Conservation (phyloP, 306 rosid genomes). For the Cicer cuneatum region DNA sequence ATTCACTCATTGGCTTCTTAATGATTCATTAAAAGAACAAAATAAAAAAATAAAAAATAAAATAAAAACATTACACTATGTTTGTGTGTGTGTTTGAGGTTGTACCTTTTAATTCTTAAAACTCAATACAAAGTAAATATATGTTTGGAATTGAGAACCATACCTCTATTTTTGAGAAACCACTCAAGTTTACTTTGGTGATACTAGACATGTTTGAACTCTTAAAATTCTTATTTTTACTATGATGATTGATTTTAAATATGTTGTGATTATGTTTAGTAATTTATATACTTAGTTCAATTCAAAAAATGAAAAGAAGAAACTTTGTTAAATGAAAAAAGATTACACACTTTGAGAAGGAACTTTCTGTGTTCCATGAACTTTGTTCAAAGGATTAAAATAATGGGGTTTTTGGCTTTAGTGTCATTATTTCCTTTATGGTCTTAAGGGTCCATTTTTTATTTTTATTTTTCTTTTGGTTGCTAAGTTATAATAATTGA, state of each 20-base stretch:
- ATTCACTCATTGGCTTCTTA: conserved; percentile 11
- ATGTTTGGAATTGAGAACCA: not conserved
- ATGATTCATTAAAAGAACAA: not conserved
- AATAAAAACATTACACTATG: not conserved
- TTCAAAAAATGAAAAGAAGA: not conserved
- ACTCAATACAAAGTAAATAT: not conserved
- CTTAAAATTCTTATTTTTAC: not conserved
- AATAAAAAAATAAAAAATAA: not conserved
- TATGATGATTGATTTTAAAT: not conserved
- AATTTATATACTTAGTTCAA: conserved; percentile 9
- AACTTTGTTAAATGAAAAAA: conserved; percentile 39
- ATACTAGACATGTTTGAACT: not conserved
- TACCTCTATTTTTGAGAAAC: conserved; percentile 21
- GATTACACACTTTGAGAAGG: conserved; percentile 45
- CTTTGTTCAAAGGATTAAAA: conserved; percentile 33
- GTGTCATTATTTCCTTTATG: conserved; percentile 27
- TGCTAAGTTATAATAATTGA: conserved; percentile 24
- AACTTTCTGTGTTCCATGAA: conserved; percentile 37
- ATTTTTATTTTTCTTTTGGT: not conserved
- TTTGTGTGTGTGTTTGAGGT: not conserved
- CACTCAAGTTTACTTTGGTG: conserved; percentile 19
- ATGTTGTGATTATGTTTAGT: conserved; percentile 8
- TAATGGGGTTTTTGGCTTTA: conserved; percentile 35
- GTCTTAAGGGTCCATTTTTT: not conserved
- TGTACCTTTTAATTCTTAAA: conserved; percentile 21